Conservation (phyloP, 2,329 filamentous ascomycete genomes). For the Penicillium sp. region DNA sequence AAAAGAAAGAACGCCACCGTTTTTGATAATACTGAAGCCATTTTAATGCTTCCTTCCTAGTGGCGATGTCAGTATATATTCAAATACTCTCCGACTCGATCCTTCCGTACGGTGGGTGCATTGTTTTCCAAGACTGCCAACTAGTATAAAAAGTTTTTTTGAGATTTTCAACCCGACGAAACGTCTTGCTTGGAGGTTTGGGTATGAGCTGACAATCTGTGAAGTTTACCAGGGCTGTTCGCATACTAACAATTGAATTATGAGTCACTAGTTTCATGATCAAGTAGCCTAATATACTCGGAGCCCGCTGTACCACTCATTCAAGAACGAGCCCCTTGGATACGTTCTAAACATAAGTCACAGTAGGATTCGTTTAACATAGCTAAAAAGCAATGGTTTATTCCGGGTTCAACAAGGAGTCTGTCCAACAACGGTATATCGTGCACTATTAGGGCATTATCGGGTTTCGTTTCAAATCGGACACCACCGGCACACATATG, state of each 20-base stretch:
- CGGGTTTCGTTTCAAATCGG: conserved; percentile 1
- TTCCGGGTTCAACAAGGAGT: background rate
- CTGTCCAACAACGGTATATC: background rate
- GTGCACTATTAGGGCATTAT: background rate
- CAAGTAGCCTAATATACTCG: background rate
- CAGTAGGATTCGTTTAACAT: too few species aligned
- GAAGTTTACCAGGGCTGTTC: too few species aligned
- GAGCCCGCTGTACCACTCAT: background rate
- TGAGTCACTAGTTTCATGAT: background rate
- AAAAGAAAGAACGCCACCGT: background rate
- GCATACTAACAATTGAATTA: too few species aligned
- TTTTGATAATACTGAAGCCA: background rate
- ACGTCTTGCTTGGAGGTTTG: background rate
- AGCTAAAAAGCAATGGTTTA: background rate
- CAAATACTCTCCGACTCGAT: background rate
- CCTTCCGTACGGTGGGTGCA: background rate
- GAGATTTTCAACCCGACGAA: background rate
- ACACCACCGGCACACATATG: background rate
- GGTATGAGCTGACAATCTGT: background rate
- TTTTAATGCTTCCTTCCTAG: too few species aligned
- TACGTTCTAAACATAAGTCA: background rate
- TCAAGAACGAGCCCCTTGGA: background rate
- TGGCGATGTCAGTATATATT: background rate
- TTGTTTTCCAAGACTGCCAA: background rate
- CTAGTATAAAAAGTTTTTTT: background rate